Evolutionary conservation across 2,329 filamentous ascomycete species (phyloP), one percentile per base, ranked within the genome.

Genomic region (Penicillium sp.): DNA sequence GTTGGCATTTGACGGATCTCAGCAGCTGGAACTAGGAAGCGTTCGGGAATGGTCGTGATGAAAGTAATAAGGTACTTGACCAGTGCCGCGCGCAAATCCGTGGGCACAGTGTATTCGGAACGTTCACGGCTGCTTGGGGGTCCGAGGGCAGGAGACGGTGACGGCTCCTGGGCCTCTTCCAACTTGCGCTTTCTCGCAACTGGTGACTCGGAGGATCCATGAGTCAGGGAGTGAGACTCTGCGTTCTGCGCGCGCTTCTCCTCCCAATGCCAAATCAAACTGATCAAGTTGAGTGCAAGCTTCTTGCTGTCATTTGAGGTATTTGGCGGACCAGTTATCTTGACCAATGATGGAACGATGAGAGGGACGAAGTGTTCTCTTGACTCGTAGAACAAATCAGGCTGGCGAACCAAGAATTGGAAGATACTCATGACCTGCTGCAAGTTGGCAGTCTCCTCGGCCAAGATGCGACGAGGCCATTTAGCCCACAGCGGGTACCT

Each of bases 351-450:
- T 1, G 87, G 88, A 52, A 99, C 92, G 69, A 99, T 95, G 59
- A 94, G 83, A 53, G 89, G 84, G 4, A 92, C 86, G 61, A 97
- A 95, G 67, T 93, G 92, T 61, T 99, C 94, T 50, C 94, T 83
- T 1, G 91, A 92, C 59, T 97, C 93, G 64, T 95, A 99, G 76
- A 99, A 99, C 4, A 99, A 79, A 66, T 94, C 88, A 0, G 92
- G 89, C 69, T 99, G 93, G 53, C 90, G 86, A 34, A 97, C 93
- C 32, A 99, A 80, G 75, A 99, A 99, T 67, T 97, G 89, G 78
- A 97, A 97, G 64, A 99, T 97, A 76, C 89, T 94, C 49, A 92
- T 96, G 77, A 97, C 88, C 75, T 97, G 94, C 72, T 96, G 92
- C 44, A 93, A 82, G 65, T 99, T 99, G 58, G 94, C 90, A 24